Evolutionary conservation across 106 monocot species (phyloP).

Genomic region (Amphibolis antarctica): DNA sequence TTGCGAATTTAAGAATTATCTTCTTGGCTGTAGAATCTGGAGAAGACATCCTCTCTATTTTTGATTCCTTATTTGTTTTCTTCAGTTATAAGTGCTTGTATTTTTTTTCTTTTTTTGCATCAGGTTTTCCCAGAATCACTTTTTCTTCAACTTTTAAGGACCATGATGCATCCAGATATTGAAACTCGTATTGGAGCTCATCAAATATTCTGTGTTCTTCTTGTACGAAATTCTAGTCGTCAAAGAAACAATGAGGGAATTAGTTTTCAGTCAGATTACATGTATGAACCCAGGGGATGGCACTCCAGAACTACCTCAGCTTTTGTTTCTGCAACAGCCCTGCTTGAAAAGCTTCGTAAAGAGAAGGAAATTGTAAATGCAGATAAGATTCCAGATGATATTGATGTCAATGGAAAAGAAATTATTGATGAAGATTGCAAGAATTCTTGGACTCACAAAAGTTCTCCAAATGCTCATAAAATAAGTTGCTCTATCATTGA

Average conservation of each 20-base stretch:
- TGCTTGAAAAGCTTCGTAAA: slow-evolving; percentile 79
- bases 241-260: slow-evolving; percentile 28
- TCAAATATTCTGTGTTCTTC: slow-evolving; percentile 60
- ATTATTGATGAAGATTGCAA: slow-evolving; percentile 36
- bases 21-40: too few species aligned
- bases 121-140: slow-evolving; percentile 86
- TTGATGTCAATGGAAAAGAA: slow-evolving; percentile 16
- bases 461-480: slow-evolving; percentile 52
- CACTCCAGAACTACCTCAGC: slow-evolving; percentile 66
- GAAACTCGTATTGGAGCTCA: slow-evolving; percentile 84
- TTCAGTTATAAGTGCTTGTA: neutral
- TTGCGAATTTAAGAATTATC: too few species aligned
- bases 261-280: slow-evolving; percentile 17
- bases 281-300: slow-evolving; percentile 47
- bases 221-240: slow-evolving; percentile 39
- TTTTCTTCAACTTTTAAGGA: slow-evolving; percentile 64
- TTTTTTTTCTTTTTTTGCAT: neutral
- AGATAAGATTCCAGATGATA: slow-evolving; percentile 30
- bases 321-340: slow-evolving; percentile 77
- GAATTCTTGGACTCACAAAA: slow-evolving; percentile 32
- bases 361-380: slow-evolving; percentile 52
- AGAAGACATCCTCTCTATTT: too few species aligned
- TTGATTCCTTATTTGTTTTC: neutral
- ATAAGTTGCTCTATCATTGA: slow-evolving; percentile 57
- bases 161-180: slow-evolving; percentile 87